Evolutionary conservation across 768 basidiomycete species (phyloP), one percentile per base, ranked within the genome.

Genomic region (Lyophyllum atratum): DNA sequence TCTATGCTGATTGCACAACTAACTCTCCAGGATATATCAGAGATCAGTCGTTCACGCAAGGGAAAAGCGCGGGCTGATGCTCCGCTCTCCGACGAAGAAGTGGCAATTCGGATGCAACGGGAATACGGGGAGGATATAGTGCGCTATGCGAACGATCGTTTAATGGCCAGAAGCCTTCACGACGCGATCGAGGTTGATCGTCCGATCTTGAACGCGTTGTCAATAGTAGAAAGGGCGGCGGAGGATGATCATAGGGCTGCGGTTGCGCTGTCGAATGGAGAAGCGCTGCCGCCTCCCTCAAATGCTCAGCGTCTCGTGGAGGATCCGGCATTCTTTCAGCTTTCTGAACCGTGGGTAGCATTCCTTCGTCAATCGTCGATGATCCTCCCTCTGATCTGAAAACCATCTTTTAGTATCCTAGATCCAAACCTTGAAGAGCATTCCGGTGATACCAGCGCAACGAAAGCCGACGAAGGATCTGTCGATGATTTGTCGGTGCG

Each of bases 41-140:
- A 64, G n/a, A 58, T 66, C 31, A 43, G 26, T 10, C 17, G 22
- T 11, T 45, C 49, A 14, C 64, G 64, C 34, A 67, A 67, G 42
- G 66, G 64, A 15, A 67, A 67, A 52, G 55, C 55, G 12, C 59
- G 64, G 5, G 55, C 49, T 6, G 64, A 65, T 44, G 52, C 58
- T 0, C 58, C 65, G 2, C 47, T 56, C 7, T 61, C 65, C 3
- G 64, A 64, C 31, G 61, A 66, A 34, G 63, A 66, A 39, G n/a
- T 61, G 3, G 65, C 65, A 4, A 55, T 66, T 12, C 28, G 42
- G 3, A 34, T 58, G 31, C 63, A 66, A 22, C 39, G 37, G 15
- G 59, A 63, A 25, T 21, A 46, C 10, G 47, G 56, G 54, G 59
- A 61, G 50, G 43, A 19, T 9, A 19, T 53, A 9, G 7, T 61